Evolutionary conservation across 768 basidiomycete species (phyloP), one percentile per base, ranked within the genome.

Genomic region (Tephrocybe sp.): DNA sequence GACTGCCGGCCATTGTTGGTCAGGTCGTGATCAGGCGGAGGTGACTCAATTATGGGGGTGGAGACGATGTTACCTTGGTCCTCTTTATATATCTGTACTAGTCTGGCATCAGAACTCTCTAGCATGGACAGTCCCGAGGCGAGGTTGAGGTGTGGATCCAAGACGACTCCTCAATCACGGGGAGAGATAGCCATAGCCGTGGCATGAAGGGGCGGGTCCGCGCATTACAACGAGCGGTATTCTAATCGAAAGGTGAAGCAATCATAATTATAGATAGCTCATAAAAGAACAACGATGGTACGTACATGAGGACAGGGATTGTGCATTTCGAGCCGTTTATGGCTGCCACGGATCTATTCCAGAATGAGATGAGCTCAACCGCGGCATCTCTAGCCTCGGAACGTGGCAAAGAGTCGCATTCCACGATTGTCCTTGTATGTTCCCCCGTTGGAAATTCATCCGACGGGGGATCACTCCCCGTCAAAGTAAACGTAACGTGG

Each of bases 121-220:
- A 44, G 35, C 31, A 51, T 51, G 30, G 35, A 12, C 22, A 44
- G 22, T 32, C 49, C 50, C 50, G 53, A 44, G 44, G 48, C 38
- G 44, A 45, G 43, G 48, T 46, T 41, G 39, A 9, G 30, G 52
- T 46, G 53, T 31, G 43, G 24, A 37, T 51, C 50, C 44, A 51
- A 51, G 32, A 42, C 44, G 43, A 46, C 50, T 51, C 54, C 49
- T 47, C 50, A 41, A 40, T 52, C 50, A 51, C 44, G 54, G 50
- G 42, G 31, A 48, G 46, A 37, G 36, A 44, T 52, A 31, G 9
- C 42, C 38, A 44, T 44, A 44, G 15, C 62, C 54, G 35, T 39
- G 38, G 47, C 46, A 37, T 40, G 49, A 52, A 55, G 58, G 41
- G 42, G 42, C 47, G 43, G 57, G 40, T 37, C 51, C 53, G 34